These are phyloP conservation scores for Glycine tomentella DNA, from an alignment of 306 rosid species.

Conservation along the genomic window DNA sequence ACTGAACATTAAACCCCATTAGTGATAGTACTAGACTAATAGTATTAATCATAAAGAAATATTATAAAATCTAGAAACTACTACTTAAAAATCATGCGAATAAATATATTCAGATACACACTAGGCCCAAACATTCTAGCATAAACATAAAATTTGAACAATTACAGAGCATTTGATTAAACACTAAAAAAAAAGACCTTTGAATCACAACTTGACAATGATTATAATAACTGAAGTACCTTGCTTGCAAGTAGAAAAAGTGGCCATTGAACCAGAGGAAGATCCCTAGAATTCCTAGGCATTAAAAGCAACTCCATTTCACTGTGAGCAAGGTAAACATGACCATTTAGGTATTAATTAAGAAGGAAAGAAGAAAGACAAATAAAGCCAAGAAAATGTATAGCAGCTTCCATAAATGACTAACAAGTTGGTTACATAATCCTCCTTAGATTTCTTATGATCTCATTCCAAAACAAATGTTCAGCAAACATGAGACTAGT, in stretches of 20 bases:
- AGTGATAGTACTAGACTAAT: no score
- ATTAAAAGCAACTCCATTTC: constrained; percentile 88
- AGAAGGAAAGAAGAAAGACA: no score
- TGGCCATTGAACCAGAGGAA: constrained; percentile 96
- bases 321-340: constrained; percentile 56
- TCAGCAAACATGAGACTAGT: no score
- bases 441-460: no score
- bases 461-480: no score
- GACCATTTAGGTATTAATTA: no score
- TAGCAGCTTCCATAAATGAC: no score
- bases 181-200: not conserved
- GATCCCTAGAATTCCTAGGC: constrained; percentile 81
- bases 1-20: not conserved
- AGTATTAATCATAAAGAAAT: not conserved
- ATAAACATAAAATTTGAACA: constrained; percentile 1
- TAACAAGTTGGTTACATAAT: no score
- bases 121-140: not conserved
- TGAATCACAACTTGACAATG: constrained; percentile 3
- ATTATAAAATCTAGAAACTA: not conserved
- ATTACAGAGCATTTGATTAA: not conserved
- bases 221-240: constrained; percentile 53
- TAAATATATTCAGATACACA: not conserved
- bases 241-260: constrained; percentile 98
- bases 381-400: no score
- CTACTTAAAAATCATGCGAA: not conserved